These are phyloP conservation scores for Epichloe uncinata DNA, from an alignment of 2,329 filamentous ascomycete species.

Conservation along the genomic window DNA sequence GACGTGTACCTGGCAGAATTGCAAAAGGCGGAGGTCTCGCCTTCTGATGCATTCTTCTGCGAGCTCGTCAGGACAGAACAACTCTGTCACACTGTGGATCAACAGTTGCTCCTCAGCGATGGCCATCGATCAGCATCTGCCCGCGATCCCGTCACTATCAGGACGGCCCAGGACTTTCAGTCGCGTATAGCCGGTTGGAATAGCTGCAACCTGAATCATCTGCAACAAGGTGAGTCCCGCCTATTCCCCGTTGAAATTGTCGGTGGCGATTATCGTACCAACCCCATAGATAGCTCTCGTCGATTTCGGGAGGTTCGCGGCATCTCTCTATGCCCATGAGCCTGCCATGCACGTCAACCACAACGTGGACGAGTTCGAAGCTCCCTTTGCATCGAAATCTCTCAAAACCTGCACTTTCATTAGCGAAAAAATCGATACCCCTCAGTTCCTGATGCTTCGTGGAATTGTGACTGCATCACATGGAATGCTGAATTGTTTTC, in stretches of 20 bases:
- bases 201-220: neutral
- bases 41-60: constrained; percentile 3
- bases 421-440: neutral
- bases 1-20: neutral
- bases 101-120: neutral
- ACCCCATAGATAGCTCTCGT: neutral
- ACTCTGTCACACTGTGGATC: neutral
- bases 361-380: constrained; percentile 2
- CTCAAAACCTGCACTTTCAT: constrained; percentile 2
- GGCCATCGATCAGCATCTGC: neutral
- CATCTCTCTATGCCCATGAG: constrained; percentile 2
- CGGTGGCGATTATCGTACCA: neutral
- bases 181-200: neutral
- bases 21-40: neutral
- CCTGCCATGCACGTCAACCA: constrained; percentile 2
- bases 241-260: no score
- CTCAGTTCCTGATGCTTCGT: constrained; percentile 1
- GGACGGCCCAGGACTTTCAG: neutral
- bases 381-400: constrained; percentile 1
- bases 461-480: constrained; percentile 1
- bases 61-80: constrained; percentile 3
- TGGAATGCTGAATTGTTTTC: constrained; percentile 1
- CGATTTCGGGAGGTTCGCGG: constrained; percentile 1
- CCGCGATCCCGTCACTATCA: neutral
- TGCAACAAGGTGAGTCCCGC: constrained; percentile 1